A percentile compares a stretch with the other conserved stretches of the same genome.
phyloP scores from a whole-genome alignment of 805 yeast genomes.

The Torulaspora delbrueckii region DNA sequence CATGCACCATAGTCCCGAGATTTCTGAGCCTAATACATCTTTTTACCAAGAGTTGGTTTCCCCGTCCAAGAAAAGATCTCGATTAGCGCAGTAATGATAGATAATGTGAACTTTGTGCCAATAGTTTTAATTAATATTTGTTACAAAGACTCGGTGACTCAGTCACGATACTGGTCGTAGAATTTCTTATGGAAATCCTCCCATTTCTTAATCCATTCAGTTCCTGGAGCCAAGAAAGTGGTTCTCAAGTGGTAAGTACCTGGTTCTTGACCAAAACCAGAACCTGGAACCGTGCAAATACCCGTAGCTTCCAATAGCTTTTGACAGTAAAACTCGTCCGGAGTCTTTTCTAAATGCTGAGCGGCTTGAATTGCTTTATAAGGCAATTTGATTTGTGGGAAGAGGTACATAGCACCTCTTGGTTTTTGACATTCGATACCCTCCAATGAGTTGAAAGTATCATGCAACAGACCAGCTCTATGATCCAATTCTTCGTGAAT shows the following conservation, averaged over 20 bases:
- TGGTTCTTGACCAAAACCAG: conserved; percentile 90
- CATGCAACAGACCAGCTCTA: conserved; percentile 61
- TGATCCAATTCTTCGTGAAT: conserved; percentile 58
- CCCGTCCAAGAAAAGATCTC: conserved; percentile 4
- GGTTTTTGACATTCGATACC: conserved; percentile 86
- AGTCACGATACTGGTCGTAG: conserved; percentile 48
- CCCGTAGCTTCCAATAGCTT: conserved; percentile 83
- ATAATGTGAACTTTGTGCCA: background rate
- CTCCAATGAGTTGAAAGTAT: conserved; percentile 70
- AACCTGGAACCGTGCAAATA: conserved; percentile 95
- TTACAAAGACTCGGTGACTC: background rate
- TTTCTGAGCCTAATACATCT: conserved; percentile 9
- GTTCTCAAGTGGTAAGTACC: conserved; percentile 93
- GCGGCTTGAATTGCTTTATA: conserved; percentile 62
- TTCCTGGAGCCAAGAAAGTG: conserved; percentile 93
- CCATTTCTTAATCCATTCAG: conserved; percentile 81
- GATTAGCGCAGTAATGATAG: background rate
- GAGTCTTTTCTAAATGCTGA: conserved; percentile 46
- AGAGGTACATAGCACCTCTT: conserved; percentile 96
- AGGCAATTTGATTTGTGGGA: conserved; percentile 71
- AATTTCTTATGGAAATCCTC: conserved; percentile 71
- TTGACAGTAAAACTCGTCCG: conserved; percentile 88
- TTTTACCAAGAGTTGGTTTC: conserved; percentile 4
- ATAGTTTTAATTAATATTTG: background rate
- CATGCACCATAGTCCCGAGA: conserved; percentile 6